phyloP scores from a whole-genome alignment of 2,329 filamentous ascomycete species.

The Fusarium temperatum region DNA sequence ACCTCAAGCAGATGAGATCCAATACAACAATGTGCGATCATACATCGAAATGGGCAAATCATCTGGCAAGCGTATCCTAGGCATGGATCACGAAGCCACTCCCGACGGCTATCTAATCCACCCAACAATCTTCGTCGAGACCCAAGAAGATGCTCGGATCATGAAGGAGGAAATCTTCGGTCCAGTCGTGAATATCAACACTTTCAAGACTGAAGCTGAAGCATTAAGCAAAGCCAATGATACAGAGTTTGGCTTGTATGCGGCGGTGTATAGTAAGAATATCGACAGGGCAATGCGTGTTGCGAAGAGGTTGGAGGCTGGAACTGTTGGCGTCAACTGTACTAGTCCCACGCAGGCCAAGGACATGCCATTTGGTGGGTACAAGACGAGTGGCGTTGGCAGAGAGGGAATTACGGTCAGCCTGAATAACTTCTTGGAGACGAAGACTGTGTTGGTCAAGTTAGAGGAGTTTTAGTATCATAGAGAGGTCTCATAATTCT shows the following conservation, averaged over 20 bases:
- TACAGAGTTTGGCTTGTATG: conserved; percentile 63
- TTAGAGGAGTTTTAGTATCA: not conserved
- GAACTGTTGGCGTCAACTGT: conserved; percentile 67
- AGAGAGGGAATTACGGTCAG: conserved; percentile 10
- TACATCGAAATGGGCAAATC: conserved; percentile 16
- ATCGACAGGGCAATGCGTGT: conserved; percentile 55
- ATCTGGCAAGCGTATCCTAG: not conserved
- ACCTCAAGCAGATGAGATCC: conserved; percentile 7
- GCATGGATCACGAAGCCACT: not conserved
- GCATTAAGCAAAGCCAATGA: conserved; percentile 48
- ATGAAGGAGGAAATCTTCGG: conserved; percentile 72
- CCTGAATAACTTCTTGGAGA: conserved; percentile 24
- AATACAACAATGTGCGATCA: conserved; percentile 3
- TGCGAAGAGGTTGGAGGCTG: conserved; percentile 64
- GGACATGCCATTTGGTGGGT: conserved; percentile 23
- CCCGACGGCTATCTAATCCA: not conserved
- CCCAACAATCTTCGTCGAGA: conserved; percentile 27
- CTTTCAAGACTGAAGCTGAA: conserved; percentile 47
- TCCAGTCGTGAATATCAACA: conserved; percentile 68
- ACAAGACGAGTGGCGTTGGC: conserved; percentile 2
- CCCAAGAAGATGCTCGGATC: conserved; percentile 49
- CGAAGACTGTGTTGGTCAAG: conserved; percentile 22
- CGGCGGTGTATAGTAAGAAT: conserved; percentile 65
- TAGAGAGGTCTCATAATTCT: no score
- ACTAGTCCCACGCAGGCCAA: conserved; percentile 30